Percentiles rank a stretch among this genome's conserved stretches.
These are phyloP conservation scores for Solanum raphanifolium DNA, from an alignment of 257 asterid species.

Conservation along the genomic window DNA sequence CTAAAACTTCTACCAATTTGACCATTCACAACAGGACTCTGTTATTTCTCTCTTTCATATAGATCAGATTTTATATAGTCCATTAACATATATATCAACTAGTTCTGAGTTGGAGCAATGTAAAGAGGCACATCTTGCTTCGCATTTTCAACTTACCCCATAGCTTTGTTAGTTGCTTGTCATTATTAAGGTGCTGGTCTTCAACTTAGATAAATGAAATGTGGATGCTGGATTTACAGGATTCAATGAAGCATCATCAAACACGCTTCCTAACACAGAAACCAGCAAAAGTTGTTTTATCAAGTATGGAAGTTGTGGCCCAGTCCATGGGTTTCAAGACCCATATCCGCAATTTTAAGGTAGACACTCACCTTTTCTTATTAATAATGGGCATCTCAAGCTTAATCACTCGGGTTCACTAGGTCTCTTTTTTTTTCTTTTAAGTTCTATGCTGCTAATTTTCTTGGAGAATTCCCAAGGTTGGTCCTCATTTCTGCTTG, in stretches of 20 bases:
- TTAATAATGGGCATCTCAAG: not conserved
- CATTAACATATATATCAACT: not conserved
- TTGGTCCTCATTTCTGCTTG: not conserved
- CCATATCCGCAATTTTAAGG: conserved; percentile 93
- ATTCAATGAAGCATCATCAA: conserved; percentile 71
- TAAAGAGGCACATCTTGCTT: not conserved
- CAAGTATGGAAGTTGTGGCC: conserved; percentile 97
- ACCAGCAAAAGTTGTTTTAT: conserved; percentile 80
- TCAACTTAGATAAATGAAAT: not conserved
- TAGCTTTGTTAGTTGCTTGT: not conserved
- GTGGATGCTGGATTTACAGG: conserved; percentile 30
- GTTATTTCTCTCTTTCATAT: not conserved
- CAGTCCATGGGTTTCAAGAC: conserved; percentile 99
- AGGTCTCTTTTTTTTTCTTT: not conserved
- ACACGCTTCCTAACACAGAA: conserved; percentile 85
- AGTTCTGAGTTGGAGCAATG: not conserved
- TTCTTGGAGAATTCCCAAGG: not conserved
- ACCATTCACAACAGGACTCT: not conserved
- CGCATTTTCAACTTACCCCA: not conserved
- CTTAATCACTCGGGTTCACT: not conserved
- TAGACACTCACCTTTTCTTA: conserved; percentile 9
- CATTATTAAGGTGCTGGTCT: not conserved
- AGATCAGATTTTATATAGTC: not conserved
- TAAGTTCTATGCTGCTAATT: not conserved
- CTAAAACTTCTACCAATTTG: not conserved